phyloP scores from a whole-genome alignment of 495 filamentous ascomycete species.

The Aspergillus ostianus region DNA sequence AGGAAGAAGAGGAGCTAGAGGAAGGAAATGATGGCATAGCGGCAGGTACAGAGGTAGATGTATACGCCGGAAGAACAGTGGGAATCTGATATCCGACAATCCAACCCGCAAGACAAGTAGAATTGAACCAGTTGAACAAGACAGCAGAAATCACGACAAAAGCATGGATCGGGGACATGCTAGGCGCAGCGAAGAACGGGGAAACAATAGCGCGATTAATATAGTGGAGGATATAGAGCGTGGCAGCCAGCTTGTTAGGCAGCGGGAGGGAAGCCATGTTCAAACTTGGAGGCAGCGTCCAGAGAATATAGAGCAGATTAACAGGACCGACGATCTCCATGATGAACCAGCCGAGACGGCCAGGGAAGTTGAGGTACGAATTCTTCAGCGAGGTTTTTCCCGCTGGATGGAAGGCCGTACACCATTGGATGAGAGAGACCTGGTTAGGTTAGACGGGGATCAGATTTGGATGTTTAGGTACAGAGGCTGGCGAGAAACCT shows the following conservation, averaged over 20 bases:
- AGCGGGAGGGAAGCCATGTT: slow-evolving; percentile 21
- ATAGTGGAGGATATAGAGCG: slow-evolving; percentile 69
- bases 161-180: slow-evolving; percentile 83
- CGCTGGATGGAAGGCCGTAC: slow-evolving; percentile 60
- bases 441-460: slow-evolving; percentile 20
- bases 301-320: slow-evolving; percentile 74
- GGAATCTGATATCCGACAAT: slow-evolving; percentile 54
- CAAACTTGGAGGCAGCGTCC: slow-evolving; percentile 50
- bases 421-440: slow-evolving; percentile 62
- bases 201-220: slow-evolving; percentile 80
- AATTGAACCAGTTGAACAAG: slow-evolving; percentile 78
- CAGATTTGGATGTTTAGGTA: not conserved
- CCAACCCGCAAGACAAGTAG: slow-evolving; percentile 73
- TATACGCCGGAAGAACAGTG: slow-evolving; percentile 20
- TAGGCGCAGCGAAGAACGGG: slow-evolving; percentile 75
- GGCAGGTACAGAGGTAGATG: not conserved
- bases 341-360: slow-evolving; percentile 76
- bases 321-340: slow-evolving; percentile 84
- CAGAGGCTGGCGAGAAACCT: slow-evolving; percentile 14
- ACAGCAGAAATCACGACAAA: slow-evolving; percentile 59
- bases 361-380: slow-evolving; percentile 80
- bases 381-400: slow-evolving; percentile 78
- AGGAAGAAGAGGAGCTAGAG: not conserved
- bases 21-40: not conserved
- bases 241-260: slow-evolving; percentile 33